phyloP scores from a whole-genome alignment of 768 basidiomycete species.

The Pisolithus marmoratus region DNA sequence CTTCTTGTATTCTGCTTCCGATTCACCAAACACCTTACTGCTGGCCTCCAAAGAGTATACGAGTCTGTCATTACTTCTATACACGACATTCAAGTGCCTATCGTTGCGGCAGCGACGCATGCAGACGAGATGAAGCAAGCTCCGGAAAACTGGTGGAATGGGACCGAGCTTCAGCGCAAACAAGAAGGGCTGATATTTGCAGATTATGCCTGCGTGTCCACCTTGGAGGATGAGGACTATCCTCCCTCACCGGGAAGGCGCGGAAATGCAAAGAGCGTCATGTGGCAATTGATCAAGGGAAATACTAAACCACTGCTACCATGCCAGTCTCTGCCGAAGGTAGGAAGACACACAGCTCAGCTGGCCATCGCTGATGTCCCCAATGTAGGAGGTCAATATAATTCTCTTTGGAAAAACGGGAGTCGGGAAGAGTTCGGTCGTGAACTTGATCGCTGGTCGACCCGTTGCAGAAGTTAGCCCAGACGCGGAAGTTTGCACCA shows the following conservation, averaged over 20 bases:
- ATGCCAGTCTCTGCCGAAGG: not conserved
- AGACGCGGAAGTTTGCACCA: conserved; percentile 23
- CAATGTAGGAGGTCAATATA: not conserved
- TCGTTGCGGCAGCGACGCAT: not conserved
- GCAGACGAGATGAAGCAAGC: not conserved
- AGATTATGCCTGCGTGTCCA: not conserved
- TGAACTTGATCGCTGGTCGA: conserved; percentile 9
- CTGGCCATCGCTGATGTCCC: not conserved
- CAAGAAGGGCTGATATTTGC: not conserved
- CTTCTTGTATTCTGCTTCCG: not conserved
- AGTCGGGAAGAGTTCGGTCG: conserved; percentile 7
- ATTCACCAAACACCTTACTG: not conserved
- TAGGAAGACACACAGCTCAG: not conserved
- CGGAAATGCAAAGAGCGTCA: not conserved
- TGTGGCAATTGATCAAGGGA: not conserved
- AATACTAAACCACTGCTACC: not conserved
- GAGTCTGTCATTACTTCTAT: not conserved
- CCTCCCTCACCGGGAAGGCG: not conserved
- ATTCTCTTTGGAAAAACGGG: conserved; percentile 8
- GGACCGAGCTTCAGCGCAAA: not conserved
- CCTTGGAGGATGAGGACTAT: not conserved
- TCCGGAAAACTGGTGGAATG: not conserved
- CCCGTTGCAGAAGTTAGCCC: conserved; percentile 18
- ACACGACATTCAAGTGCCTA: not conserved
- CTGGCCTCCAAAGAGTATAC: not conserved